These are phyloP conservation scores for Tolypocladium paradoxum DNA, from an alignment of 2,329 filamentous ascomycete genomes.

Conservation along the genomic window DNA sequence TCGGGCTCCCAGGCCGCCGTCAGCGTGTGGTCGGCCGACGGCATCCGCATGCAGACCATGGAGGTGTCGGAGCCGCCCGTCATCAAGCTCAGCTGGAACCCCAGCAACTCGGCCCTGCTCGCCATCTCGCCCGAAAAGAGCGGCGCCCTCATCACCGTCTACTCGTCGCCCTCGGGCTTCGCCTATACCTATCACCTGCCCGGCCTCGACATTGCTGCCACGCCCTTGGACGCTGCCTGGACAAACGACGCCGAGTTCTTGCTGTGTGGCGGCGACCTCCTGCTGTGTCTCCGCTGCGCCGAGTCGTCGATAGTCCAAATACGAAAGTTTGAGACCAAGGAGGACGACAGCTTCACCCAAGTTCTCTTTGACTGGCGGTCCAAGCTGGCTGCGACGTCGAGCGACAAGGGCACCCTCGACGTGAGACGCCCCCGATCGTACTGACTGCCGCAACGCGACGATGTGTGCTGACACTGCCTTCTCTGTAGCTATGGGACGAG, in stretches of 20 bases:
- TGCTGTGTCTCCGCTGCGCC: slow-evolving; percentile 36
- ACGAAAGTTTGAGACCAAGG: slow-evolving; percentile 40
- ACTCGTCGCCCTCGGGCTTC: slow-evolving; percentile 31
- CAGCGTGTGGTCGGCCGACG: slow-evolving; percentile 45
- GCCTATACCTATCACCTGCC: slow-evolving; percentile 37
- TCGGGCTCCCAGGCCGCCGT: slow-evolving; percentile 39
- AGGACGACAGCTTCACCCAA: slow-evolving; percentile 42
- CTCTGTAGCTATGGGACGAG: slow-evolving; percentile 41
- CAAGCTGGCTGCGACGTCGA: slow-evolving; percentile 46
- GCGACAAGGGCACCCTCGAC: slow-evolving; percentile 48
- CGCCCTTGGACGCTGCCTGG: slow-evolving; percentile 49
- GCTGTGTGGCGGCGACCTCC: slow-evolving; percentile 44
- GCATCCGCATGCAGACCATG: slow-evolving; percentile 39
- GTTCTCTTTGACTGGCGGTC: slow-evolving; percentile 46
- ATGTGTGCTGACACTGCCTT: slow-evolving; percentile 1
- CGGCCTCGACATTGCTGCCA: slow-evolving; percentile 37
- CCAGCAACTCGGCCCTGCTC: slow-evolving; percentile 41
- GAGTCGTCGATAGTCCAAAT: slow-evolving; percentile 34
- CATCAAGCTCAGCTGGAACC: slow-evolving; percentile 52
- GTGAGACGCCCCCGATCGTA: slow-evolving; percentile 29
- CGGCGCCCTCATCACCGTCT: slow-evolving; percentile 45
- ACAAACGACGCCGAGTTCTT: slow-evolving; percentile 47
- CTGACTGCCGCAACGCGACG: too few relatives aligned
- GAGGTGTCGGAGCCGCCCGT: slow-evolving; percentile 50
- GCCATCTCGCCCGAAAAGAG: slow-evolving; percentile 45